Conservation (phyloP, 805 yeast genomes). For the Candida chilensis region DNA sequence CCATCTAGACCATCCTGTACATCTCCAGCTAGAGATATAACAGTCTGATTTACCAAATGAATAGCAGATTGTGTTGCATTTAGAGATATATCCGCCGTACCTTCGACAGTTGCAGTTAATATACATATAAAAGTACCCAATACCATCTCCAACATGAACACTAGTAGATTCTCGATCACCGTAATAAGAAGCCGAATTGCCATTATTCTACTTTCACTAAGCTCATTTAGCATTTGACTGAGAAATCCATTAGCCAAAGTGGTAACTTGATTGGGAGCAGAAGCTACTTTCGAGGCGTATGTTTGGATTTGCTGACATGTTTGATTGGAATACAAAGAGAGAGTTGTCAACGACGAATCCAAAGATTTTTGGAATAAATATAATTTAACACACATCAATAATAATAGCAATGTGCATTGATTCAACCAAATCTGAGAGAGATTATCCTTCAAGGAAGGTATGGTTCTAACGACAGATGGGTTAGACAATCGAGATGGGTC, state of each 20-base stretch:
- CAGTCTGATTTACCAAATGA: constrained; percentile 49
- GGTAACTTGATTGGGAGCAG: constrained; percentile 51
- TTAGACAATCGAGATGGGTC: too few species aligned
- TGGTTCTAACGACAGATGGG: too few species aligned
- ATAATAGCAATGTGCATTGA: constrained; percentile 45
- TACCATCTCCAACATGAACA: constrained; percentile 62
- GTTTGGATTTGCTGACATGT: constrained; percentile 41
- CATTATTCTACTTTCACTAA: constrained; percentile 36
- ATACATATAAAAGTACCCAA: constrained; percentile 87
- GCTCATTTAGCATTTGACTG: constrained; percentile 32
- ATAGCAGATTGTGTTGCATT: constrained; percentile 64
- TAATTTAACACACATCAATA: constrained; percentile 53
- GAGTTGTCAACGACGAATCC: constrained; percentile 24
- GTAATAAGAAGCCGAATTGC: constrained; percentile 38
- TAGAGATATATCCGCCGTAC: constrained; percentile 63
- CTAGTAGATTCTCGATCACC: constrained; percentile 47
- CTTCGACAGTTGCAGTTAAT: constrained; percentile 62
- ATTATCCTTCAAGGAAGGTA: constrained; percentile 39
- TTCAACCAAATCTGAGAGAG: constrained; percentile 63
- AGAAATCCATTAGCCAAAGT: constrained; percentile 44
- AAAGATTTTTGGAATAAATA: constrained; percentile 45
- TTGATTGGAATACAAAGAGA: constrained; percentile 23
- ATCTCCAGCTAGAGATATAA: constrained; percentile 44
- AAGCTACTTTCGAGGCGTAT: constrained; percentile 16
- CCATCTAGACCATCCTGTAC: constrained; percentile 60